Conservation (phyloP, 2,329 filamentous ascomycete genomes). For the Xylariaceae sp. region DNA sequence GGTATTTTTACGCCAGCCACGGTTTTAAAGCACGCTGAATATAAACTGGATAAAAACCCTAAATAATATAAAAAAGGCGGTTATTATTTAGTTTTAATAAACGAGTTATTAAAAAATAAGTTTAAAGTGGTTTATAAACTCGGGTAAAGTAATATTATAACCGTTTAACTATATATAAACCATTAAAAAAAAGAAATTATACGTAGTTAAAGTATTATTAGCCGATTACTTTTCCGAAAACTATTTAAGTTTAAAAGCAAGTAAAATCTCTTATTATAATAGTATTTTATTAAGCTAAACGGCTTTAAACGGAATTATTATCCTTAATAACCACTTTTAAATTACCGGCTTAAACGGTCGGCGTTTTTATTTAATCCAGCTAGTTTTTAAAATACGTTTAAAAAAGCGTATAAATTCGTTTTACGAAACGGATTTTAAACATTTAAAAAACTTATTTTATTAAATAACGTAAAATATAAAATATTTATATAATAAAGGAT, state of each 20-base stretch:
- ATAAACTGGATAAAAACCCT: no score
- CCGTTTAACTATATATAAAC: conserved; percentile 13
- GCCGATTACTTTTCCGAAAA: conserved; percentile 4
- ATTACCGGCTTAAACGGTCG: neutral
- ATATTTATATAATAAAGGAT: neutral
- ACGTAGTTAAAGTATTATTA: conserved; percentile 8
- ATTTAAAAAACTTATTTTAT: neutral
- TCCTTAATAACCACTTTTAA: neutral
- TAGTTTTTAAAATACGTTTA: neutral
- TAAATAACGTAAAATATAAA: neutral
- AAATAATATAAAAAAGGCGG: no score
- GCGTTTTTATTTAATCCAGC: neutral
- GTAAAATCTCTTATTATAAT: conserved; percentile 1
- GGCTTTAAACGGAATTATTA: neutral
- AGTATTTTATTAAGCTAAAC: neutral
- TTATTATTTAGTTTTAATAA: no score
- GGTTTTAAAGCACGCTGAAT: no score
- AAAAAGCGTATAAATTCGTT: neutral
- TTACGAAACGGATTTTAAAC: neutral
- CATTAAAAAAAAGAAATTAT: conserved; percentile 6
- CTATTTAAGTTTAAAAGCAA: conserved; percentile 3
- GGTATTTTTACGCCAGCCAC: no score
- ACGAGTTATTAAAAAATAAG: conserved; percentile 1
- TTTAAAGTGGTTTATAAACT: conserved; percentile 10
- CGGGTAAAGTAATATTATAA: conserved; percentile 8